Conservation (phyloP, 345 rosid genomes). For the Iberis pinnata region DNA sequence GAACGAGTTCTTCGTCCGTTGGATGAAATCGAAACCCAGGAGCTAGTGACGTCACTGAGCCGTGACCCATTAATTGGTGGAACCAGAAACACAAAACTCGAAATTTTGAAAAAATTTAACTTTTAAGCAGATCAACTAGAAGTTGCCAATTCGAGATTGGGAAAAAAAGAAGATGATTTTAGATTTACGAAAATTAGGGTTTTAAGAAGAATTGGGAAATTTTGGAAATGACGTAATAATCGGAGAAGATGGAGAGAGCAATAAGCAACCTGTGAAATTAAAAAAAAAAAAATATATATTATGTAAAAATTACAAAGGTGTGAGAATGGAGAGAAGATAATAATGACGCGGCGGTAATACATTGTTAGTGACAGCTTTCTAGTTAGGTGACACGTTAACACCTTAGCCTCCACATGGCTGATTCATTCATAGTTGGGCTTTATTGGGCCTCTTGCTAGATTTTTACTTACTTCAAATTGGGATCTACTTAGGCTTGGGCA, state of each 20-base stretch:
- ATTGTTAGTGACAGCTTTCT: background rate
- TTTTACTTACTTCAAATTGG: too few species aligned
- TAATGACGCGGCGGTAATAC: conserved; percentile 14
- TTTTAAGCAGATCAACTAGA: too few species aligned
- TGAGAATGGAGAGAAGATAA: background rate
- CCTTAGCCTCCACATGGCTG: too few species aligned
- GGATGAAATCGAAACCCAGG: conserved; percentile 99
- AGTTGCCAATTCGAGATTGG: background rate
- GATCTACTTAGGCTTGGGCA: too few species aligned
- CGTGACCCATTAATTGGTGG: conserved; percentile 45
- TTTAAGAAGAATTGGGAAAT: conserved; percentile 22
- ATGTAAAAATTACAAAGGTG: conserved; percentile 14
- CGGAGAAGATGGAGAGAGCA: background rate
- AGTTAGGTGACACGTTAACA: conserved; percentile 20
- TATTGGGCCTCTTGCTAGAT: too few species aligned
- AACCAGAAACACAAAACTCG: conserved; percentile 3
- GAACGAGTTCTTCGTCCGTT: conserved; percentile 83
- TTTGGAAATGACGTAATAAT: background rate
- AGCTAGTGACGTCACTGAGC: conserved; percentile 52
- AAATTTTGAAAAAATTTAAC: conserved; percentile 8
- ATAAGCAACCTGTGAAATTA: conserved; percentile 19
- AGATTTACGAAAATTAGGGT: conserved; percentile 24
- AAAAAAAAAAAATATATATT: background rate
- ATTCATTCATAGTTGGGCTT: too few species aligned
- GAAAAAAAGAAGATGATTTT: too few species aligned